Base-by-base conservation (phyloP, 352 stramenopile genomes). In the Phytophthora gonapodyides region DNA sequence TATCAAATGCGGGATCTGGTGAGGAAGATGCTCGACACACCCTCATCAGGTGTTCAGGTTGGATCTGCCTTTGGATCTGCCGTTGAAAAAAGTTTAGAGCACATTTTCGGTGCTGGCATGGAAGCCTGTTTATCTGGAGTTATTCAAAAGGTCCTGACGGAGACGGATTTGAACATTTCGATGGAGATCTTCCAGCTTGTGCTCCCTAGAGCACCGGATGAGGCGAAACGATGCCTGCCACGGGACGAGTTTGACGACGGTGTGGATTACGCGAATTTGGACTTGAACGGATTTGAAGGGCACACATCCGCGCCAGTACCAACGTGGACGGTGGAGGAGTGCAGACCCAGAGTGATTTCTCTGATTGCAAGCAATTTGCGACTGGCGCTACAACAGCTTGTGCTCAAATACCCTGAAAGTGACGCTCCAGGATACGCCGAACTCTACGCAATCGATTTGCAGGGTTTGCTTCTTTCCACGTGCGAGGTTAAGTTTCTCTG, bases 401-500 rank as follows among this genome's bases (percentile, higher is more conserved):
- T 91, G 27, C 69, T 91, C 30, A 72, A 77, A 8, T 85, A 84
- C 16, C 81, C 76, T 1, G 27, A 30, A 36, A 60, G 54, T 41
- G 65, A 67, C 7, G 54, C 63, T 27, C 55, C 51, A 34, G 58
- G 45, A 1, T 86, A 75, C 36, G 54, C 84, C 12, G 80, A 94
- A 66, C 43, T 87, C n/a, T 91, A 79, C 45, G 50, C 76, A 12
- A 74, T 93, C 37, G 83, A 94, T 59, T 61, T 93, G 42, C 57
- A 92, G 17, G 85, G 83, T 9, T 67, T 59, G 37, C 67, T 90
- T 19, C 65, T 94, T 19, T 77, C 83, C 6, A 82, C 76, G 0
- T 84, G 78, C 37, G 74, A 73, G 12, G 71, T 88, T 40, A 67
- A 79, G 7, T 94, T 91, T 59, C 75, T 60, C 43, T 94, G 85